Conservation (phyloP, 805 yeast genomes). For the Nakazawaea pomicola region DNA sequence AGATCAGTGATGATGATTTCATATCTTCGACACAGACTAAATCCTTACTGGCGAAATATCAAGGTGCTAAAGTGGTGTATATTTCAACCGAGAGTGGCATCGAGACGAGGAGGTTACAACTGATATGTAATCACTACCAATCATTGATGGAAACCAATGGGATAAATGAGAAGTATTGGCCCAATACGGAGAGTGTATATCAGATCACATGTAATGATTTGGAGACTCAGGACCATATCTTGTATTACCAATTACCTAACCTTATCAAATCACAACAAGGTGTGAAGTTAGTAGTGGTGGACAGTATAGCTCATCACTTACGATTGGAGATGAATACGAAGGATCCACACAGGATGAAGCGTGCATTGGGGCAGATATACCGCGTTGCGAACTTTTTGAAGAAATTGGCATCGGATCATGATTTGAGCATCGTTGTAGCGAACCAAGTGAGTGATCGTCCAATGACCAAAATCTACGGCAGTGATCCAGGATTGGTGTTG, state of each 20-base stretch:
- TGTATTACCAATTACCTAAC: slow-evolving; percentile 64
- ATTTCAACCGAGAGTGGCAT: slow-evolving; percentile 75
- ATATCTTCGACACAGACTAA: slow-evolving; percentile 11
- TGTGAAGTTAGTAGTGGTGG: slow-evolving; percentile 62
- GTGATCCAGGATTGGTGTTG: slow-evolving; percentile 33
- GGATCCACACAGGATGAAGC: slow-evolving; percentile 29
- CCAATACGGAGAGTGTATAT: slow-evolving; percentile 36
- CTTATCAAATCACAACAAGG: slow-evolving; percentile 35
- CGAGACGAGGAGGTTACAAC: slow-evolving; percentile 60
- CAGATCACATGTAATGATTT: slow-evolving; percentile 61
- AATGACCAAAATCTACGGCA: slow-evolving; percentile 25
- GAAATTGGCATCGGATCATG: slow-evolving; percentile 38
- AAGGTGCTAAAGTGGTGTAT: slow-evolving; percentile 46
- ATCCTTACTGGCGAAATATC: background rate
- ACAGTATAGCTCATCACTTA: slow-evolving; percentile 80
- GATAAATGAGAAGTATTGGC: slow-evolving; percentile 23
- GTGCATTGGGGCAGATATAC: slow-evolving; percentile 37
- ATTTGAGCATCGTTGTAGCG: slow-evolving; percentile 61
- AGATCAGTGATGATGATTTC: slow-evolving; percentile 12
- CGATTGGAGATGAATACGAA: slow-evolving; percentile 50
- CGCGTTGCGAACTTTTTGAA: slow-evolving; percentile 44
- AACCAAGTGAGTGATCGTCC: slow-evolving; percentile 78
- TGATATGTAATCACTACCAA: slow-evolving; percentile 29
- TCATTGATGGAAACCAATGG: slow-evolving; percentile 29
- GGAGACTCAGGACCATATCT: slow-evolving; percentile 68